phyloP scores from a whole-genome alignment of 306 rosid genomes.

The Spatholobus suberectus region DNA sequence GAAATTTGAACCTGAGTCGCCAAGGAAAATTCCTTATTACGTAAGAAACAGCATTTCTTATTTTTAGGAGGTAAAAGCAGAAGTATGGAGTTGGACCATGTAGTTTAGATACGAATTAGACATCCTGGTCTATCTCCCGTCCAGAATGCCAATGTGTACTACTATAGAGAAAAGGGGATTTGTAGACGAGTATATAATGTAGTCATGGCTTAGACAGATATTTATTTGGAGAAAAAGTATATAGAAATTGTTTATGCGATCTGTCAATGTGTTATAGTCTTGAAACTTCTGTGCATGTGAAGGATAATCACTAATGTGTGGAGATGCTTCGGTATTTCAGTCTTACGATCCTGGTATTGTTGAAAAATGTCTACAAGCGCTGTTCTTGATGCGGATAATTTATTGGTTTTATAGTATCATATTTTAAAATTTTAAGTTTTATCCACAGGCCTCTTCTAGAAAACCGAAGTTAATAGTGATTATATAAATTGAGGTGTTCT shows the following conservation, averaged over 20 bases:
- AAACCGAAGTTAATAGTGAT: not conserved
- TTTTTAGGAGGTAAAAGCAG: constrained; percentile 41
- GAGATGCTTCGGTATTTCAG: not conserved
- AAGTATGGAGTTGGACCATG: constrained; percentile 40
- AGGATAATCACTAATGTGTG: not conserved
- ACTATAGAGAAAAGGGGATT: constrained; percentile 35
- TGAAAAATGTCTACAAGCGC: not conserved
- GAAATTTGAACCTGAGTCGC: constrained; percentile 41
- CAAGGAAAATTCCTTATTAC: constrained; percentile 44
- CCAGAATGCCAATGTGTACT: constrained; percentile 43
- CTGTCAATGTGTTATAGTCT: not conserved
- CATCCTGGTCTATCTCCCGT: constrained; percentile 41
- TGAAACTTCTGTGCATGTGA: constrained; percentile 9
- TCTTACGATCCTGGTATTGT: not conserved
- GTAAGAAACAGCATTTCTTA: constrained; percentile 31
- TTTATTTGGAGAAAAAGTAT: constrained; percentile 28
- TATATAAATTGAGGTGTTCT: not conserved
- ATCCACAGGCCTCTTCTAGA: not conserved
- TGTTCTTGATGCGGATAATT: not conserved
- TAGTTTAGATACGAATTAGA: constrained; percentile 47
- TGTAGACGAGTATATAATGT: constrained; percentile 37
- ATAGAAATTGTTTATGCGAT: constrained; percentile 33
- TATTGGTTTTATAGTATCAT: not conserved
- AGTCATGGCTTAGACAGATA: constrained; percentile 31
- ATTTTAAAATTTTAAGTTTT: not conserved